Evolutionary conservation across 805 yeast species (phyloP), one percentile per base, ranked within the genome.

Genomic region (Candida berthetii): DNA sequence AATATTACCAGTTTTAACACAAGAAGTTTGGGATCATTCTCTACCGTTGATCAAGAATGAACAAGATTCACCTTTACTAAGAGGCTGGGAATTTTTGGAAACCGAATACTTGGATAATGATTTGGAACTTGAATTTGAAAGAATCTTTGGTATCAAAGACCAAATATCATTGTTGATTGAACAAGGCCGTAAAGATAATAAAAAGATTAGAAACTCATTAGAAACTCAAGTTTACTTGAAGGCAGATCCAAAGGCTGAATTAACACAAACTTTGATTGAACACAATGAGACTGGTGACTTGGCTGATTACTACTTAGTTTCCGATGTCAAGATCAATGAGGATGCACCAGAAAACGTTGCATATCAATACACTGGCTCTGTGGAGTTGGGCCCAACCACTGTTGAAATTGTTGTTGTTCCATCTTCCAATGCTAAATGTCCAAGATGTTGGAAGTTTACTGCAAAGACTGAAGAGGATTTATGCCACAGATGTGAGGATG

Each of bases 401-500:
- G 42, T 69, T 7, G 49, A 48, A 1, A 52, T 76, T 4, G 47
- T 58, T 3, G 71, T 83, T 3, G 61, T 68, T 7, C 67, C 69
- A 4, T 72, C 88, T 0, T 43, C 57, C 0, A 54, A 66, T 2
- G 63, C 64, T 40, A 89, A 89, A 54, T 93, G 99, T 58, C 96
- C 96, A 7, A 74, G 99, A 57, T 93, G 99, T 63, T 93, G 99
- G 99, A 86, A 86, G 54, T 80, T 64, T 55, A 76, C 75, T 7
- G 67, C 95, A 0, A 60, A 54, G 1, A 50, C 46, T 0, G 78
- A 71, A 29, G 77, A 77, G 10, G 60, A 58, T 1, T 64, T 89
- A 24, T 91, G 99, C 60, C 34, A 41, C 1, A 74, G 93, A 49
- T 91, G 98, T 64, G 68, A 64, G 3, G 62, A 62, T 6, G 74